Conservation (phyloP, 371 early-diverging fungal genomes). For the Parasitella parasitica region DNA sequence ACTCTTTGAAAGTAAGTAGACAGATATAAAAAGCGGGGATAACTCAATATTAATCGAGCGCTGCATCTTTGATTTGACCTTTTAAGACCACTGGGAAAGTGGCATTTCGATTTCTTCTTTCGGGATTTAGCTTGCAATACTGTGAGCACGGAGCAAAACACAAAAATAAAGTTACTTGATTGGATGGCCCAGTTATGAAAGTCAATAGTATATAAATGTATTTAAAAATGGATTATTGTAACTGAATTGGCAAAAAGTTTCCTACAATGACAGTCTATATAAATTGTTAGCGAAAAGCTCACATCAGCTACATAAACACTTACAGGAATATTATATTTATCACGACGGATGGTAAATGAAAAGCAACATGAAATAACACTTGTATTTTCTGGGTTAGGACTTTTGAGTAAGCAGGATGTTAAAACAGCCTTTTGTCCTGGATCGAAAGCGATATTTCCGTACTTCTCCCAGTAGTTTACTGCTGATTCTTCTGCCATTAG, state of each 20-base stretch:
- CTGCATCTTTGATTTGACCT: too few species aligned
- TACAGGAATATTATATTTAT: slow-evolving; percentile 82
- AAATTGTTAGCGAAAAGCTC: neutral
- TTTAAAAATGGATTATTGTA: slow-evolving; percentile 38
- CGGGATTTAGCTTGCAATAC: too few species aligned
- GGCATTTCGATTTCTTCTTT: too few species aligned
- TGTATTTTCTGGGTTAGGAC: slow-evolving; percentile 54
- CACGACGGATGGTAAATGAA: slow-evolving; percentile 90
- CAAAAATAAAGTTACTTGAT: too few species aligned
- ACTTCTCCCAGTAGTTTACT: slow-evolving; percentile 92
- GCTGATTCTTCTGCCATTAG: slow-evolving; percentile 90
- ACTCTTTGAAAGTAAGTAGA: too few species aligned
- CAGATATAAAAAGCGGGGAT: too few species aligned
- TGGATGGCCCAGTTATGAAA: too few species aligned
- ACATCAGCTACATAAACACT: too few species aligned
- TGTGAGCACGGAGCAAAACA: too few species aligned
- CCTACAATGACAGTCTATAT: slow-evolving; percentile 75
- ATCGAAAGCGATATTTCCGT: slow-evolving; percentile 94
- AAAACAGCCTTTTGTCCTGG: slow-evolving; percentile 93
- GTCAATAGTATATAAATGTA: neutral
- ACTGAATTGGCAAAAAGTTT: slow-evolving; percentile 76
- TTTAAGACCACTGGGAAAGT: too few species aligned
- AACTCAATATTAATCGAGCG: too few species aligned
- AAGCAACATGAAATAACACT: slow-evolving; percentile 80
- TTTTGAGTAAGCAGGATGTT: slow-evolving; percentile 78